These are phyloP conservation scores for Colletotrichum magnum DNA, from an alignment of 2,329 filamentous ascomycete species.

Conservation along the genomic window DNA sequence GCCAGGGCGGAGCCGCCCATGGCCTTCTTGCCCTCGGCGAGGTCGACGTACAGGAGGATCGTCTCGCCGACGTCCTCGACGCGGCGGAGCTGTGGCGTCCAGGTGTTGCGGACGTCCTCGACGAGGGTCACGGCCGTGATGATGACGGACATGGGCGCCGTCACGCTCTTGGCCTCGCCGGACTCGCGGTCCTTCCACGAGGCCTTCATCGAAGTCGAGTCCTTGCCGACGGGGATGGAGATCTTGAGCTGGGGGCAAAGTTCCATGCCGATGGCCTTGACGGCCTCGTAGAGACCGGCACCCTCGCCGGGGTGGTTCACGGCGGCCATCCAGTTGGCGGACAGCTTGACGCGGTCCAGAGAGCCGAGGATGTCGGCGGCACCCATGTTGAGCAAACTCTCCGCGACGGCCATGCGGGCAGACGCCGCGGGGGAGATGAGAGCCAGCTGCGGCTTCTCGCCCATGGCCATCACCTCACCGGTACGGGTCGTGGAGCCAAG, in stretches of 20 bases:
- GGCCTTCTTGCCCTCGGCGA: conserved; percentile 84
- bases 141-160: conserved; percentile 90
- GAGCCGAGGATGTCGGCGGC: conserved; percentile 80
- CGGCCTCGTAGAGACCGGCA: conserved; percentile 92
- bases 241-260: conserved; percentile 92
- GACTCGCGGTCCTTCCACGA: conserved; percentile 84
- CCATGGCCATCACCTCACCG: conserved; percentile 98
- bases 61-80: conserved; percentile 91
- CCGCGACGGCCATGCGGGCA: conserved; percentile 95
- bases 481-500: conserved; percentile 76
- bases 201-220: conserved; percentile 99
- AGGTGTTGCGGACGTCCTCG: conserved; percentile 85
- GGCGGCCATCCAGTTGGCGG: conserved; percentile 99
- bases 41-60: conserved; percentile 90
- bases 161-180: conserved; percentile 84
- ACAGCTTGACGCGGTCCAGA: conserved; percentile 85
- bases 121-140: conserved; percentile 93
- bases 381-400: conserved; percentile 93
- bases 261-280: conserved; percentile 92
- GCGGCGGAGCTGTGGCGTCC: conserved; percentile 90
- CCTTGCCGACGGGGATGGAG: conserved; percentile 96
- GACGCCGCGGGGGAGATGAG: conserved; percentile 92
- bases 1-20: conserved; percentile 93
- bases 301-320: conserved; percentile 93
- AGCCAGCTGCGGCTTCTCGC: conserved; percentile 90